Evolutionary conservation across 495 filamentous ascomycete species (phyloP), one percentile per base, ranked within the genome.

Genomic region (Penicillium bialowiezense): DNA sequence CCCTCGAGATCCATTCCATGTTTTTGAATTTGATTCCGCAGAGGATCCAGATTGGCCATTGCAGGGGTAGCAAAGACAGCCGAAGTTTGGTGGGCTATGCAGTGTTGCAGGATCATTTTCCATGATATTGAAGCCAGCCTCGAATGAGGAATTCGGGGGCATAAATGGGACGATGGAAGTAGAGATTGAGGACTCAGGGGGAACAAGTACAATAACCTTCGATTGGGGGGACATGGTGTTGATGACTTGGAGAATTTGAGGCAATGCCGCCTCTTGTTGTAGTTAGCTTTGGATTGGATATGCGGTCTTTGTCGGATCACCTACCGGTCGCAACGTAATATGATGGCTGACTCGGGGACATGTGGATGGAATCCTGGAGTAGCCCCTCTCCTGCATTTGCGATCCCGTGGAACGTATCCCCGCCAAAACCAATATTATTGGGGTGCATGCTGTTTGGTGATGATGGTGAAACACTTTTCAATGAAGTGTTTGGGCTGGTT

Each of bases 321-420:
- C 2, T 28, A 61, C 60, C 60, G 19, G 54, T 61, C 5, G 54
- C 52, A 38, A 55, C 47, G 23, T 63, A 63, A 20, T 58, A 53
- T 37, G 48, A 20, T 10, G 58, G 51, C 40, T 52, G 23, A 31
- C 13, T 29, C 19, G 9, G 32, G 15, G 3, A 28, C 6, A 10
- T 6, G 9, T n/a, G n/a, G n/a, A n/a, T n/a, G n/a, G n/a, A n/a
- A n/a, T 32, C 36, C 5, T 23, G 15, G n/a, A 20, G 12, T 18
- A 42, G 40, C 7, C 28, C n/a, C 4, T 26, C 42, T 2, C 40
- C 10, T 3, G 2, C 39, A 12, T 12, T 10, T 5, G 20, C 41
- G 6, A 47, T 7, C 21, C 52, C 52, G 8, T 33, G 46, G 23
- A 47, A 36, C 8, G 10, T 18, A 14, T 50, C 39, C 3, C 23